These are phyloP conservation scores for Narthecium ossifragum DNA, from an alignment of 106 monocot genomes.

Conservation along the genomic window DNA sequence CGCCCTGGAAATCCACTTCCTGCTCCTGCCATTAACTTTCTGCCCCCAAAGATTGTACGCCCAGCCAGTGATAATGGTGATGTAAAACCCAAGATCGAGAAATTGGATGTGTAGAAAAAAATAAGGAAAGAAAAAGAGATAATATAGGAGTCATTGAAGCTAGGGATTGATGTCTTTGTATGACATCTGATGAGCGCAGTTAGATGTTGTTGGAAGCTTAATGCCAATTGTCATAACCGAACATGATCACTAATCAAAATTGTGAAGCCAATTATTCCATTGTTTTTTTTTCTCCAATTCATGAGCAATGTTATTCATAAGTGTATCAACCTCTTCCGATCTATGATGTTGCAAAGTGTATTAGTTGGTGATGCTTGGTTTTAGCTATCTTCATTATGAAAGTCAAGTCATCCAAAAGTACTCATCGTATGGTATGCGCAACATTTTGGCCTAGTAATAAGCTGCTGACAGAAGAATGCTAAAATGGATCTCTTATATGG, in stretches of 20 bases:
- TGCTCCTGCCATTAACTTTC: background rate
- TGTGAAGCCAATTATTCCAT: background rate
- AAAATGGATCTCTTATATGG: too few species aligned
- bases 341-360: background rate
- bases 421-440: too few species aligned
- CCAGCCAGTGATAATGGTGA: background rate
- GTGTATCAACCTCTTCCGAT: background rate
- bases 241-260: background rate
- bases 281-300: background rate
- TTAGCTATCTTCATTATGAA: background rate
- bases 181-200: background rate
- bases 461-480: too few species aligned
- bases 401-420: too few species aligned
- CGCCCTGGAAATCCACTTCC: background rate
- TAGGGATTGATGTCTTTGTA: background rate
- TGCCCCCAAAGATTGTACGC: background rate
- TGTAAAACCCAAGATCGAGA: background rate
- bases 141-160: background rate
- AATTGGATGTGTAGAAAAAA: background rate
- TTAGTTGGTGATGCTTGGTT: too few species aligned
- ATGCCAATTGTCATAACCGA: background rate
- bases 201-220: constrained; percentile 16
- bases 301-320: background rate
- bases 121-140: background rate
- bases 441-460: too few species aligned